Base-by-base conservation (phyloP, 2,329 filamentous ascomycete genomes). In the Emmonsiellopsis sp. region DNA sequence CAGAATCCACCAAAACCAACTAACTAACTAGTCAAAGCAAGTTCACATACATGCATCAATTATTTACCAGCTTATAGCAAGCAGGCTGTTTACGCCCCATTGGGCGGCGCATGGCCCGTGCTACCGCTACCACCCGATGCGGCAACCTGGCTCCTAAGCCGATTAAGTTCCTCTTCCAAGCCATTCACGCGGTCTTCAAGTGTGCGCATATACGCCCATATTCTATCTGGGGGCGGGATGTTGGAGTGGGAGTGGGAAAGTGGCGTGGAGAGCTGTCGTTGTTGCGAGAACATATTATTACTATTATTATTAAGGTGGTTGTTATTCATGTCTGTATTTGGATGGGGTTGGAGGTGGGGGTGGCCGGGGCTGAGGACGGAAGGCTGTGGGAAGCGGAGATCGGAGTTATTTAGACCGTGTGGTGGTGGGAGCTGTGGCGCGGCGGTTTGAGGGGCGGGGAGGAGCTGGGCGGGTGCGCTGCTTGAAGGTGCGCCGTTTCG, bases 381-480 rank as follows among this genome's bases (percentile, higher is more conserved):
- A 55, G 13, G n/a, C 35, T 69, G 57, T n/a, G 67, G 67, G 53
- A 60, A 69, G 35, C 67, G 63, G n/a, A 66, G 50, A 55, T 70
- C 67, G 8, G 67, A 63, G 35, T 66, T 64, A 45, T 63, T 68
- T 9, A 70, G 52, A 26, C 58, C 61, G 40, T 64, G 63, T 11
- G 68, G 62, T 26, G 65, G 66, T 16, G 67, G 67, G 31, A 70
- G 55, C 53, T 70, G 67, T 42, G 67, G 66, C 20, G 62, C 62
- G 16, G 41, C 45, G 32, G 52, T 34, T 38, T 58, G 54, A 5
- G 52, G 54, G n/a, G 56, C 52, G n/a, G 51, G 46, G 30, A 53
- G 57, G 26, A 53, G 47, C 15, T 35, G 38, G n/a, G 45, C 7
- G n/a, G 52, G 52, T 34, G 46, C 43, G 42, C 50, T 51, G 16